Evolutionary conservation across 2,329 filamentous ascomycete species (phyloP).

Genomic region (Botryotinia calthae): DNA sequence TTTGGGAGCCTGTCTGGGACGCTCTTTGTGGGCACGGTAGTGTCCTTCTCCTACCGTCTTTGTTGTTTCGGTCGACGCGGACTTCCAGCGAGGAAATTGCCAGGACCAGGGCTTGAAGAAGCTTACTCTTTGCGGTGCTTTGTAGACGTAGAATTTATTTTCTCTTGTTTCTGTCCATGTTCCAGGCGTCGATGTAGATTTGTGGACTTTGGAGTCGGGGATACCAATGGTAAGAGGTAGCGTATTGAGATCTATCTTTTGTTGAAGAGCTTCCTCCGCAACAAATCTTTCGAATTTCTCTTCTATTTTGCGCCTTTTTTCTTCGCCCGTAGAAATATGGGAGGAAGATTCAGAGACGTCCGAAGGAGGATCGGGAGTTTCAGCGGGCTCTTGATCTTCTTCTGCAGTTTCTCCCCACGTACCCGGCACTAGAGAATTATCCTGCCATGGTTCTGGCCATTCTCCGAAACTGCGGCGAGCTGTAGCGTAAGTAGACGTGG

Average conservation of each 20-base stretch:
- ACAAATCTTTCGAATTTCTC: not conserved
- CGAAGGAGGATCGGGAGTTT: not conserved
- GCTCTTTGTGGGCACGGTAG: not conserved
- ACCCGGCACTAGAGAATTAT: not conserved
- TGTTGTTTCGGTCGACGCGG: not conserved
- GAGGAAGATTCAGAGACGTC: not conserved
- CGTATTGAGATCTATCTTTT: not conserved
- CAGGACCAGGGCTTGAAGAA: not conserved
- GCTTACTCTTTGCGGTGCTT: not conserved
- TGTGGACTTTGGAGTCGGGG: no score
- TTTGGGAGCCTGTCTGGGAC: no score
- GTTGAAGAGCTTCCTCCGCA: not conserved
- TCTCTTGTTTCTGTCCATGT: not conserved
- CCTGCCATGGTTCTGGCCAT: not conserved
- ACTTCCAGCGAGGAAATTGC: not conserved
- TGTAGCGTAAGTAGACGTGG: not conserved
- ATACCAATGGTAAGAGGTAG: not conserved
- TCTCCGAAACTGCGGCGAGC: not conserved
- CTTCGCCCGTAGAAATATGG: no score
- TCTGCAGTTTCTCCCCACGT: no score
- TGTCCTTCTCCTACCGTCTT: no score
- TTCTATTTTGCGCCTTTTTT: not conserved
- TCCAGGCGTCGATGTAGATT: not conserved
- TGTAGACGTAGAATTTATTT: not conserved
- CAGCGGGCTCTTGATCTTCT: not conserved